phyloP scores from a whole-genome alignment of 108 stramenopile genomes.

The Skeletonema potamos region DNA sequence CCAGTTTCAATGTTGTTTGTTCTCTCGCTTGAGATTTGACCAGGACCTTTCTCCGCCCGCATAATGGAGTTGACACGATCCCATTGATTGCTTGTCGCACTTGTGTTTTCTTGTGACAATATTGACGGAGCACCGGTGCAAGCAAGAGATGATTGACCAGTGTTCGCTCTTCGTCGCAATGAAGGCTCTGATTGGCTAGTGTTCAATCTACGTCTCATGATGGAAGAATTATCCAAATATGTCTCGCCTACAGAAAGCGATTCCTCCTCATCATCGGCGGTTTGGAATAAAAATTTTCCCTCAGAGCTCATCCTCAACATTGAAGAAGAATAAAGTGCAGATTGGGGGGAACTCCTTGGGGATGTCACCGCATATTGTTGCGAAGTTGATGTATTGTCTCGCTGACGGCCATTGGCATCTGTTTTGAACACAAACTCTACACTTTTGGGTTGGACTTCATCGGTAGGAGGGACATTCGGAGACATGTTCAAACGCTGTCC shows the following conservation, averaged over 20 bases:
- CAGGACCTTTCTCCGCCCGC: conserved; percentile 12
- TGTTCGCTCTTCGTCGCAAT: conserved; percentile 35
- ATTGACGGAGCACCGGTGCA: not conserved
- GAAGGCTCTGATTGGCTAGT: conserved; percentile 13
- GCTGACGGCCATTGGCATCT: not conserved
- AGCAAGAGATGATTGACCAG: conserved; percentile 26
- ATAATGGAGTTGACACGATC: conserved; percentile 44
- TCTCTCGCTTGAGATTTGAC: not conserved
- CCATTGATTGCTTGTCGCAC: conserved; percentile 29
- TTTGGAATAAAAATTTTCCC: conserved; percentile 38
- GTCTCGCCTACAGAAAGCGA: not conserved
- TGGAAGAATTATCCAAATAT: not conserved
- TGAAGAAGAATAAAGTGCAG: not conserved
- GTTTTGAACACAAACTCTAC: not conserved
- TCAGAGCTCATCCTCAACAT: conserved; percentile 42
- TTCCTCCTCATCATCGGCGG: conserved; percentile 14
- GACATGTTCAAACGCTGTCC: too few species aligned
- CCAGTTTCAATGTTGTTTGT: conserved; percentile 37
- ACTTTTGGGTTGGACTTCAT: not conserved
- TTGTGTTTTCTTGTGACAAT: not conserved
- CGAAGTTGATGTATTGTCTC: not conserved
- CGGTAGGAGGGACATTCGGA: not conserved
- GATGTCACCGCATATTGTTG: not conserved
- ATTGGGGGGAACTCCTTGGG: not conserved
- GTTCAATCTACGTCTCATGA: not conserved